phyloP scores from a whole-genome alignment of 2,329 filamentous ascomycete genomes.

The Colletotrichum godetiae region DNA sequence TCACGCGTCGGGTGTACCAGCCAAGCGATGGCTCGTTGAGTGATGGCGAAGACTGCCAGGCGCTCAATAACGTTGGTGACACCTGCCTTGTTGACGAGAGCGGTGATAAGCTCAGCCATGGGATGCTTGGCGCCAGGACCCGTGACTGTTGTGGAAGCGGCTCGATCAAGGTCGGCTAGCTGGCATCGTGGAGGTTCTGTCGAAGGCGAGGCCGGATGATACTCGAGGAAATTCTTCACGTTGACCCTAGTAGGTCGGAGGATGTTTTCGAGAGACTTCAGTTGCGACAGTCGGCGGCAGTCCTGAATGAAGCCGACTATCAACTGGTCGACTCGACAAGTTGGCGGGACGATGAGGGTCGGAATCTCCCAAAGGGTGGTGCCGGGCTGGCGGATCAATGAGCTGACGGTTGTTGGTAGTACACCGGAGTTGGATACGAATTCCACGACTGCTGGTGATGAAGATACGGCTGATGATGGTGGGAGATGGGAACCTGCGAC shows the following conservation, averaged over 20 bases:
- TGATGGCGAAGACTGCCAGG: conserved; percentile 46
- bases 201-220: conserved; percentile 38
- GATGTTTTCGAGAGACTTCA: conserved; percentile 42
- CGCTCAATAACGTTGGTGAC: conserved; percentile 45
- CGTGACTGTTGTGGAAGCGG: conserved; percentile 18
- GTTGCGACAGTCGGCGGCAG: conserved; percentile 46
- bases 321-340: conserved; percentile 48
- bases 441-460: conserved; percentile 38
- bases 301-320: conserved; percentile 49
- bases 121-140: conserved; percentile 38
- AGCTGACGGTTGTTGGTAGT: conserved; percentile 45
- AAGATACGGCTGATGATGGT: conserved; percentile 35
- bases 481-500: conserved; percentile 33
- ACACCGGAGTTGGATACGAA: conserved; percentile 35
- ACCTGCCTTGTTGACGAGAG: conserved; percentile 44
- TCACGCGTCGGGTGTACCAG: conserved; percentile 46
- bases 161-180: conserved; percentile 34
- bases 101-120: conserved; percentile 44
- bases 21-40: conserved; percentile 44
- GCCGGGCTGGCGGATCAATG: conserved; percentile 42
- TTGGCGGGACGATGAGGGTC: conserved; percentile 44
- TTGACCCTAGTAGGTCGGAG: conserved; percentile 48
- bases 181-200: conserved; percentile 28
- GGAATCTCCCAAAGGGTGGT: conserved; percentile 46
- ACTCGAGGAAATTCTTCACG: conserved; percentile 46